Percentiles rank a stretch among this genome's conserved stretches.
phyloP scores from a whole-genome alignment of 148 eudicot genomes.

The Silene latifolia region DNA sequence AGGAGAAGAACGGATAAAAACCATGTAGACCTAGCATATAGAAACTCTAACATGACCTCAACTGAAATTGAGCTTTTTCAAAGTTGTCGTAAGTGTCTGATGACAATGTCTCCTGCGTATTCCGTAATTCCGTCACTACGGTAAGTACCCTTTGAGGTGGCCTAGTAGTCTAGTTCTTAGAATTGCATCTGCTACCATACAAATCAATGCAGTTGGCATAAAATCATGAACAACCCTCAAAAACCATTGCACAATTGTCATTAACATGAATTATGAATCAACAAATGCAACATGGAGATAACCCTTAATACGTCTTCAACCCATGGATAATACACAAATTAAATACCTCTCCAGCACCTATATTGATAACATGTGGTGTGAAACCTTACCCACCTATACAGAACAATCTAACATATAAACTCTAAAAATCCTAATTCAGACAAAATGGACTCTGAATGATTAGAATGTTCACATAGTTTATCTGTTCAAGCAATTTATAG shows the following conservation, averaged over 20 bases:
- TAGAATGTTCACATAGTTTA: too few species aligned
- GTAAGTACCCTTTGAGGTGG: neutral
- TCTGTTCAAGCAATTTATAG: too few species aligned
- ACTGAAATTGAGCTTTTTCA: neutral
- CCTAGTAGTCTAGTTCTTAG: neutral
- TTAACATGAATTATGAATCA: neutral
- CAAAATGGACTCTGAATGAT: too few species aligned
- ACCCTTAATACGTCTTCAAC: neutral
- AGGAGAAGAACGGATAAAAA: neutral
- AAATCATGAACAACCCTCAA: neutral
- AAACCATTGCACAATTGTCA: neutral
- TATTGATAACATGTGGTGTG: conserved; percentile 41
- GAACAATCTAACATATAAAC: too few species aligned
- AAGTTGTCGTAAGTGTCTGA: neutral
- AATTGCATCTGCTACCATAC: neutral
- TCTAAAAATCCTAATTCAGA: too few species aligned
- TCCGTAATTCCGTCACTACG: neutral
- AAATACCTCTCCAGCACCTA: conserved; percentile 39
- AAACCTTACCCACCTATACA: conserved; percentile 40
- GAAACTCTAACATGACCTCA: neutral
- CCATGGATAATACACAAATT: neutral
- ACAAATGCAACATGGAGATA: neutral
- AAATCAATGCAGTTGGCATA: neutral
- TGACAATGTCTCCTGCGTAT: neutral
- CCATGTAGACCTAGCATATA: neutral